Conservation (phyloP, 108 stramenopile genomes). For the Cyclotella baltica region DNA sequence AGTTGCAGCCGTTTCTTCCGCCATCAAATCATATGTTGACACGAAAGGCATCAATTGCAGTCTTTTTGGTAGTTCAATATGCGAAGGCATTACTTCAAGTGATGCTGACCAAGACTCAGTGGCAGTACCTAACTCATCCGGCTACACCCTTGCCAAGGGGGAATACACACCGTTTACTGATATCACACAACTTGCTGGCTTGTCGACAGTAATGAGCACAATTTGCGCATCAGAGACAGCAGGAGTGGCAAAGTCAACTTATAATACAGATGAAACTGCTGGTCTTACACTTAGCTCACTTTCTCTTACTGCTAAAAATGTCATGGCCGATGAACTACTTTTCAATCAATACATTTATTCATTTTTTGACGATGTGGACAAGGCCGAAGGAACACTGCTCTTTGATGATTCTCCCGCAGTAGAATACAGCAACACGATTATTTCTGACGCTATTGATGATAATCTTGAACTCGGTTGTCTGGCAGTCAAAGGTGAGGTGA, state of each 20-base stretch:
- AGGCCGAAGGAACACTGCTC: constrained; percentile 44
- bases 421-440: constrained; percentile 74
- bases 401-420: constrained; percentile 55
- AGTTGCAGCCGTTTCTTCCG: constrained; percentile 28
- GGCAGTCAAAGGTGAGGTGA: constrained; percentile 19
- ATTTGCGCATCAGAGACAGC: constrained; percentile 32
- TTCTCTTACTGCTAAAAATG: constrained; percentile 44
- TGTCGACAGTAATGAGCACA: constrained; percentile 19
- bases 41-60: constrained; percentile 37
- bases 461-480: constrained; percentile 25
- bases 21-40: constrained; percentile 30
- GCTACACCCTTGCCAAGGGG: constrained; percentile 34
- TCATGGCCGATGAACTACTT: constrained; percentile 73
- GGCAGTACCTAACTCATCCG: constrained; percentile 14
- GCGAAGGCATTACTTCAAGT: constrained; percentile 20
- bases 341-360: constrained; percentile 75
- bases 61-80: constrained; percentile 40
- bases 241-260: constrained; percentile 12
- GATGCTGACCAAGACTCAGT: constrained; percentile 6
- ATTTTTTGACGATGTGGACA: constrained; percentile 60
- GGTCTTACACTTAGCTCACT: constrained; percentile 43
- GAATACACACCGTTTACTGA: constrained; percentile 38
- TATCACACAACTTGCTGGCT: constrained; percentile 3
- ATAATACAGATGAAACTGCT: constrained; percentile 17
- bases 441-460: constrained; percentile 64